Evolutionary conservation across 495 filamentous ascomycete genomes (phyloP), one percentile per base, ranked within the genome.

Genomic region (Aspergillus diversus): DNA sequence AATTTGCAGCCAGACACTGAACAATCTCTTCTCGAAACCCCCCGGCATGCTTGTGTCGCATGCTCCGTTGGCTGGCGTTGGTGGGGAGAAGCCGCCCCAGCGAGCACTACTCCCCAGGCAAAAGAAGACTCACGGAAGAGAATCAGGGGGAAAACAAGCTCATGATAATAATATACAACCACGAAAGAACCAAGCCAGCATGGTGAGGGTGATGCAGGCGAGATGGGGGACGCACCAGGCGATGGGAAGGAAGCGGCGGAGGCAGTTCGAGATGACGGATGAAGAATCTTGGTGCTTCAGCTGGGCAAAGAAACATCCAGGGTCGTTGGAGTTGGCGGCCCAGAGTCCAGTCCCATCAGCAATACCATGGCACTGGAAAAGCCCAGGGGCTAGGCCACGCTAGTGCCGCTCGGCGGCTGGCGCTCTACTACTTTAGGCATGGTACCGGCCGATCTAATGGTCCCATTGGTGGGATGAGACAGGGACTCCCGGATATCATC

Each of bases 1-100:
- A 34, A 63, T 42, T 15, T 21, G 48, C 47, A 54, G 47, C 60
- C 63, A 65, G 46, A 69, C 46, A 61, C 65, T 31, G n/a, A 34
- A 52, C 21, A 59, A 53, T 12, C 55, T 55, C 60, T 61, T 63
- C 31, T 33, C 60, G 55, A 54, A 50, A 47, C 39, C 52, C 59
- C 60, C 60, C 59, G 63, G 63, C 66, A 69, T 69, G 42, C 57
- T 69, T 59, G 61, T 17, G 39, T 55, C 37, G 63, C 63, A 65
- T 63, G 66, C 56, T 61, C 63, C 63, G 53, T 56, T 34, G 60
- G 51, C 33, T 42, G 27, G 34, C 60, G 58, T 33, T 48, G 64
- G 43, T 42, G 53, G 33, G 57, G 48, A 54, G 47, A 39, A 21
- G 16, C 47, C 16, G 47, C 47, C 47, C 47, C 47, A 31, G 16